Conservation (phyloP, 148 eudicot species). For the Amaranthus hypochondriacus region DNA sequence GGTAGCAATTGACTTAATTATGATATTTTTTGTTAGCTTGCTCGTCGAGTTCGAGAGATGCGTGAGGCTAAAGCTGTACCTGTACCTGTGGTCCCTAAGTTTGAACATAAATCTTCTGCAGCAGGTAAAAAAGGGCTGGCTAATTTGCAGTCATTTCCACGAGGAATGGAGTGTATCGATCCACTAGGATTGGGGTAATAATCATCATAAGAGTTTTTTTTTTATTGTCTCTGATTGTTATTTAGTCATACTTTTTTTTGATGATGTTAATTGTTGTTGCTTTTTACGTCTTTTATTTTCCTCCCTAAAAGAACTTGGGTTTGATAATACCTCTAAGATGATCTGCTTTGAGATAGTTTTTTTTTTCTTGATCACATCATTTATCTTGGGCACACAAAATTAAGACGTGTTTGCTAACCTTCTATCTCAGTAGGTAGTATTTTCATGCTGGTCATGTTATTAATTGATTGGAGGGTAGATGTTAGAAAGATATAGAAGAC, state of each 20-base stretch:
- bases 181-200: conserved; percentile 93
- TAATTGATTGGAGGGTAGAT: no score
- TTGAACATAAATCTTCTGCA: conserved; percentile 59
- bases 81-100: conserved; percentile 56
- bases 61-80: conserved; percentile 78
- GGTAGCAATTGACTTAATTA: background rate
- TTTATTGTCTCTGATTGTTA: background rate
- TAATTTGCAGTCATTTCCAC: conserved; percentile 80
- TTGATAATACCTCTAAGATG: background rate
- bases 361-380: background rate
- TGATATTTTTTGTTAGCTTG: conserved; percentile 54
- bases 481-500: no score
- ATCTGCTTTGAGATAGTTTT: background rate
- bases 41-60: conserved; percentile 97
- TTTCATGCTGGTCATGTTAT: no score
- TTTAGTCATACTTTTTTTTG: conserved; percentile 5
- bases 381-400: no score
- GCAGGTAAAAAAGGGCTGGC: conserved; percentile 53
- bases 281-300: background rate
- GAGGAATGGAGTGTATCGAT: conserved; percentile 95
- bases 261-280: background rate
- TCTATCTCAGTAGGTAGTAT: no score
- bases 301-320: background rate
- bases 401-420: no score
- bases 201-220: conserved; percentile 9